These are phyloP conservation scores for Karstenula rhodostoma DNA, from an alignment of 2,329 filamentous ascomycete species.

Conservation along the genomic window DNA sequence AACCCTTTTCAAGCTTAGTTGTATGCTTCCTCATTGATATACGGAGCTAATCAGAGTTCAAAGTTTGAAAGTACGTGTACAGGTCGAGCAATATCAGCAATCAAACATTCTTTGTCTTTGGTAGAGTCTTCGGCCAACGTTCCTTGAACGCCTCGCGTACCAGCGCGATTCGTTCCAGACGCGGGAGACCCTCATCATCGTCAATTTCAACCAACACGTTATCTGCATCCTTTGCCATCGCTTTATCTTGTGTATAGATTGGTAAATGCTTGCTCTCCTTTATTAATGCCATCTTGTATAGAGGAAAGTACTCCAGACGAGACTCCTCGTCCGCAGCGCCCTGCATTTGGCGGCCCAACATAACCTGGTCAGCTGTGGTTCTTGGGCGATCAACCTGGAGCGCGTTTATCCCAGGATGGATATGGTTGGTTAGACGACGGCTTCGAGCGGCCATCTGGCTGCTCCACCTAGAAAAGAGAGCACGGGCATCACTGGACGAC, in stretches of 20 bases:
- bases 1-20: no score
- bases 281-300: neutral
- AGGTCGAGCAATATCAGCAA: no score
- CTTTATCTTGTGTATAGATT: neutral
- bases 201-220: neutral
- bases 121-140: neutral
- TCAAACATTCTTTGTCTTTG: no score
- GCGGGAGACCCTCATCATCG: neutral
- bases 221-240: no score
- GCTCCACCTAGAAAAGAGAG: neutral
- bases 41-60: no score
- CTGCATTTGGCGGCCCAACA: neutral
- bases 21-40: no score
- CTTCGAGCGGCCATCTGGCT: neutral
- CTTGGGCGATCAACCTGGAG: neutral
- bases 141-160: slow-evolving; percentile 6
- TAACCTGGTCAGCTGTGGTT: neutral
- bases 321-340: neutral
- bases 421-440: neutral
- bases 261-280: neutral
- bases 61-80: no score
- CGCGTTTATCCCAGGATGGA: neutral
- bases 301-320: neutral
- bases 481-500: neutral
- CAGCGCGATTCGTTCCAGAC: neutral